Evolutionary conservation across 768 basidiomycete genomes (phyloP), one percentile per base, ranked within the genome.

Genomic region (Epithele typhae): DNA sequence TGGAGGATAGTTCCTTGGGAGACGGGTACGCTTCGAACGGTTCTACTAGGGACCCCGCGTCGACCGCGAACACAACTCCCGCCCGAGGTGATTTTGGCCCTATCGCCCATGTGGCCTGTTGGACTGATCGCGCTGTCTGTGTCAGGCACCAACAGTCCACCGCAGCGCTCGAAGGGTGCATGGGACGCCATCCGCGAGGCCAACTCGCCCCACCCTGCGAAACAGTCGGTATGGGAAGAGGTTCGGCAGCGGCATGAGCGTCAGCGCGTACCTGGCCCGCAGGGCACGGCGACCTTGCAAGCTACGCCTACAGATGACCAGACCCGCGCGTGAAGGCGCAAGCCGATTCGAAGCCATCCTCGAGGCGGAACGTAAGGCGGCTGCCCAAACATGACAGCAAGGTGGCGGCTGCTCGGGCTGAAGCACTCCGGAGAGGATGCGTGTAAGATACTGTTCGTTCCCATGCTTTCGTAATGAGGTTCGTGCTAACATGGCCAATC

Each of bases 111-210:
- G n/a, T n/a, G n/a, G n/a, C n/a, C n/a, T n/a, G n/a, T n/a, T n/a
- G n/a, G n/a, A n/a, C 15, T 32, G 9, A 32, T 15, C 30, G 30
- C 30, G 30, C 30, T 9, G 9, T 32, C 15, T 32, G 15, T 32
- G 9, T 32, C 30, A 32, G 30, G 30, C 15, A 19, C n/a, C n/a
- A n/a, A n/a, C n/a, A 46, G 25, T n/a, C 19, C 37, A 14, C 25
- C 11, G 33, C 22, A 9, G 11, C 21, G 5, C 17, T 19, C 44
- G 15, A 49, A 48, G 30, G 76, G 64, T 42, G 76, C 69, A 49
- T 88, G 86, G 86, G 82, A 84, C 25, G 74, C 81, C 51, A 81
- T 88, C 38, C 79, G 84, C 44, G 67, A 69, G 36, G 75, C 68
- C 25, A 82, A 82, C 49, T 67, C 66, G 14, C 63, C 68, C 17